Evolutionary conservation across 345 rosid genomes (phyloP), one percentile per base, ranked within the genome.

Genomic region (Excoecaria agallocha): DNA sequence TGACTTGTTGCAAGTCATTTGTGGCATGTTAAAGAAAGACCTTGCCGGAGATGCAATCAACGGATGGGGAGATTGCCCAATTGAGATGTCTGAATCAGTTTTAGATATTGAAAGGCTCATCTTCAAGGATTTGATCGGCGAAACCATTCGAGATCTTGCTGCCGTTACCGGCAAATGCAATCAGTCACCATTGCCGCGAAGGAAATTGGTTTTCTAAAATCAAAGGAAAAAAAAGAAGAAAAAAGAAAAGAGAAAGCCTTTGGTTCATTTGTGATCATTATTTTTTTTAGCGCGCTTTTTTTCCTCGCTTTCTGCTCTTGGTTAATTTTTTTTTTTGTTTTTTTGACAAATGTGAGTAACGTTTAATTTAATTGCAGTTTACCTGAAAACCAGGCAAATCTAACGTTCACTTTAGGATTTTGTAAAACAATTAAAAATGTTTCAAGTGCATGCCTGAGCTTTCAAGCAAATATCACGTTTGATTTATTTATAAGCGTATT

Each of bases 111-210:
- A 95, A 73, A 80, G 99, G 68, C 84, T 91, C 37, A 74, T 95
- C 35, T 93, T 91, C 79, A 93, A 90, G 86, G 96, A 95, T 77
- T 78, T 95, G 74, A 88, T 95, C 69, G 86, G 90, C 10, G 99
- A 95, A 78, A 88, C 93, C 43, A 93, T 95, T 78, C 56, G 79
- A 24, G 89, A 90, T 80, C 84, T 91, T 25, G 94, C 89, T 60
- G 72, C 81, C 30, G 70, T 79, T 43, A 68, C 82, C 60, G 66
- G 83, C 35, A 80, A 77, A 30, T 64, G 71, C 66, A 67, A 67
- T 66, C 78, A 74, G 25, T 38, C 70, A 15, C 46, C 75, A 54
- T 74, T 69, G 71, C 82, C 74, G 17, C 75, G 93, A 45, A 86
- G 96, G 84, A 95, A 83, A 85, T 78, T 95, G 75, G 82, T 87